Conservation (phyloP, 805 yeast species). For the Kazachstania bromeliacearum region DNA sequence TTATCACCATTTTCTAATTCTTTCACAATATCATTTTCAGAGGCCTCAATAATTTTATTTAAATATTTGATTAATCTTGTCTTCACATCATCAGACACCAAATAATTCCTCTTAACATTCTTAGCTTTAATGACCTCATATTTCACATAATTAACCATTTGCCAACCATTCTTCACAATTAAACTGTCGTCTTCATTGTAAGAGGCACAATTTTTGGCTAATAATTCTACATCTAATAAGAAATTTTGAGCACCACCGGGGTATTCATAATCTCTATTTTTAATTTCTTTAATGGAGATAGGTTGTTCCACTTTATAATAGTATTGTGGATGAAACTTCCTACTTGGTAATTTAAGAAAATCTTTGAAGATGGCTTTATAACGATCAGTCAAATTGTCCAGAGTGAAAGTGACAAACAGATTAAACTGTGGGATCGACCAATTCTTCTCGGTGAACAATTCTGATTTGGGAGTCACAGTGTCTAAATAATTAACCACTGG, state of each 20-base stretch:
- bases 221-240: constrained; percentile 50
- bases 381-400: constrained; percentile 23
- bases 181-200: constrained; percentile 61
- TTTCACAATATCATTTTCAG: constrained; percentile 18
- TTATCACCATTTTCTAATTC: constrained; percentile 9
- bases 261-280: constrained; percentile 30
- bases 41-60: constrained; percentile 23
- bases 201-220: constrained; percentile 61
- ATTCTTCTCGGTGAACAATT: constrained; percentile 22
- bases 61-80: constrained; percentile 12
- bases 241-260: constrained; percentile 33
- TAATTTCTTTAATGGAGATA: constrained; percentile 60
- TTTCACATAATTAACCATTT: constrained; percentile 47
- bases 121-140: constrained; percentile 37
- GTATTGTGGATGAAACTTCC: constrained; percentile 71
- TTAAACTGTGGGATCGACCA: constrained; percentile 30
- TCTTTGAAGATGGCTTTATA: constrained; percentile 32
- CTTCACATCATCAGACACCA: constrained; percentile 21
- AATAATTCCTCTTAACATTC: constrained; percentile 25
- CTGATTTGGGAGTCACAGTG: constrained; percentile 27
- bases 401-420: constrained; percentile 21
- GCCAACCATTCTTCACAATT: constrained; percentile 57
- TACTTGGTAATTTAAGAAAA: constrained; percentile 65
- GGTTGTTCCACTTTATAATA: constrained; percentile 57
- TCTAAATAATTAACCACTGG: constrained; percentile 19